These are phyloP conservation scores for Arbutus unedo DNA, from an alignment of 148 eudicot genomes.

Conservation along the genomic window DNA sequence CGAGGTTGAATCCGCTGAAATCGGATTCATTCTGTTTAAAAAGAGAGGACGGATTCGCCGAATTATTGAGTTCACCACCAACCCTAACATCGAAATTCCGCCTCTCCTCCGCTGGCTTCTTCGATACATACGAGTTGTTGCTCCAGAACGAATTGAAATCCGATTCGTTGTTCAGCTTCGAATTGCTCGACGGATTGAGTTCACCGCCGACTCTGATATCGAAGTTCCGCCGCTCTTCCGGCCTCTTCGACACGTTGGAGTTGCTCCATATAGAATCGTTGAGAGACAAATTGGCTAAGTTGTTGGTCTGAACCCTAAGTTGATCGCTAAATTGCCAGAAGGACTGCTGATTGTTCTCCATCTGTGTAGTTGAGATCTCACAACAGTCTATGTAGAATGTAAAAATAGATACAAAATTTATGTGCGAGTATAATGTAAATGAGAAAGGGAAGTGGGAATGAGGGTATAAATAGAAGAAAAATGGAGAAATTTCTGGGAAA, in stretches of 20 bases:
- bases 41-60: background rate
- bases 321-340: conserved; percentile 93
- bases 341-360: conserved; percentile 61
- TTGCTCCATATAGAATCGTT: conserved; percentile 95
- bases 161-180: conserved; percentile 10
- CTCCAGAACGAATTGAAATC: conserved; percentile 7
- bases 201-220: conserved; percentile 64
- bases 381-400: background rate
- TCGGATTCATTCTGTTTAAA: background rate
- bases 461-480: background rate
- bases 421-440: background rate
- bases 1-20: background rate
- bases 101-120: conserved; percentile 4
- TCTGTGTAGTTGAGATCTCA: background rate
- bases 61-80: background rate
- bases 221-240: conserved; percentile 66
- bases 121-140: background rate
- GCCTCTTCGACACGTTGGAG: conserved; percentile 39
- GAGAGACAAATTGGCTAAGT: conserved; percentile 61
- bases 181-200: conserved; percentile 4
- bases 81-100: background rate
- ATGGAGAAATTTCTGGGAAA: conserved; percentile 62
- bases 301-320: conserved; percentile 66
- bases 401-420: background rate
- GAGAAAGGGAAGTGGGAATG: background rate